Conservation (phyloP, 345 rosid species). For the Eucalyptus regnans region DNA sequence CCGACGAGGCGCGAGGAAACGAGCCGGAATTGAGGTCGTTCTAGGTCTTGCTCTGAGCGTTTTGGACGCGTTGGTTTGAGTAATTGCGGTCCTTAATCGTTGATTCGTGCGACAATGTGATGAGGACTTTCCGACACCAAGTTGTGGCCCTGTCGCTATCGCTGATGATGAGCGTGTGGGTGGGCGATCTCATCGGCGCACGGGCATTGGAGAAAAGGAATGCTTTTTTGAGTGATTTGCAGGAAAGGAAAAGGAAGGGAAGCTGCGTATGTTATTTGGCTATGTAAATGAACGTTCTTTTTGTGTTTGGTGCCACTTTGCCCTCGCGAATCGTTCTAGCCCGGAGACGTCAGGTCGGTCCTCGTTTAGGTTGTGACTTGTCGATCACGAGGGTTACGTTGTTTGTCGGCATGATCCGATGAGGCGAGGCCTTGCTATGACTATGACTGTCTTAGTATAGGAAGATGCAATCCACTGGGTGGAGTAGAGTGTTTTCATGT, state of each 20-base stretch:
- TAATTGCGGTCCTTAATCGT: not conserved
- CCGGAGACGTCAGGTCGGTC: not conserved
- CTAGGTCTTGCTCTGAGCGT: not conserved
- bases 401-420: not conserved
- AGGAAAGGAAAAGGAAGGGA: not conserved
- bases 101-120: not conserved
- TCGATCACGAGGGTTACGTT: not conserved
- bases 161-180: not conserved
- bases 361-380: not conserved
- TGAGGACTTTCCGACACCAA: not conserved
- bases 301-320: not conserved
- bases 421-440: not conserved
- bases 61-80: not conserved
- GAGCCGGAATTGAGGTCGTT: not conserved
- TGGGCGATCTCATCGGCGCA: not conserved
- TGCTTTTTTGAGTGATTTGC: not conserved
- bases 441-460: not conserved
- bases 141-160: not conserved
- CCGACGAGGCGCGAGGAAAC: not conserved
- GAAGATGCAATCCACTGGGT: not conserved
- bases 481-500: not conserved
- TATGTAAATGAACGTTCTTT: not conserved
- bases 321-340: not conserved
- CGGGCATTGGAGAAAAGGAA: not conserved
- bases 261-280: not conserved